phyloP scores from a whole-genome alignment of 306 rosid genomes.

The Aeschynomene evenia region DNA sequence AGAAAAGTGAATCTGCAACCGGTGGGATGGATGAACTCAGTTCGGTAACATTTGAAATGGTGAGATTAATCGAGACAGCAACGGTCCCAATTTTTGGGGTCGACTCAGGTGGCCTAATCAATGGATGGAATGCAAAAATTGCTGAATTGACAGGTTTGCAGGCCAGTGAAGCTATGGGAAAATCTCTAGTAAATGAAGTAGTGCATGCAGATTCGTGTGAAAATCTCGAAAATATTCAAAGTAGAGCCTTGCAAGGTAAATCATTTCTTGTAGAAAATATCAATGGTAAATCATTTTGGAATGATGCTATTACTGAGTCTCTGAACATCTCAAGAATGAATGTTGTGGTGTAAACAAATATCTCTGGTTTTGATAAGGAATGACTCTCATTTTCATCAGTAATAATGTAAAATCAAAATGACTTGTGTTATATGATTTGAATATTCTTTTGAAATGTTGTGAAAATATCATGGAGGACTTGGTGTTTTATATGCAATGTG shows the following conservation, averaged over 20 bases:
- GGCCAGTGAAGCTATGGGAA: conserved; percentile 60
- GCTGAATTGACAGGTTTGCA: conserved; percentile 65
- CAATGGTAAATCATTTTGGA: conserved; percentile 1
- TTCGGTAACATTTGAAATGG: conserved; percentile 82
- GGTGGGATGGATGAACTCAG: conserved; percentile 57
- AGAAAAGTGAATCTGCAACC: conserved; percentile 32
- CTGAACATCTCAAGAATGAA: neutral
- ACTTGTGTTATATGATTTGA: neutral
- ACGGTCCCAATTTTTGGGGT: conserved; percentile 81
- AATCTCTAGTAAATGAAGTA: conserved; percentile 62
- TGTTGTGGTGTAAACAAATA: neutral
- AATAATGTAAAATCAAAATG: neutral
- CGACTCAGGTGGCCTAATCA: conserved; percentile 59
- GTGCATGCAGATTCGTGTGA: conserved; percentile 56
- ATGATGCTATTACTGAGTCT: neutral
- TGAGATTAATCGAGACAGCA: conserved; percentile 82
- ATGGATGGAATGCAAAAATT: conserved; percentile 82
- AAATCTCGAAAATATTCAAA: conserved; percentile 40
- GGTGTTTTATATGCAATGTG: conserved; percentile 3
- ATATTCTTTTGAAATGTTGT: neutral
- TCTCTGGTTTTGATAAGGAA: neutral
- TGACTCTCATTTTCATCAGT: neutral
- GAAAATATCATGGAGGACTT: neutral
- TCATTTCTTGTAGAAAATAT: conserved; percentile 1
- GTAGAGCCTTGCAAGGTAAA: conserved; percentile 68